These are phyloP conservation scores for Xylaria curta DNA, from an alignment of 495 filamentous ascomycete genomes.

Conservation along the genomic window DNA sequence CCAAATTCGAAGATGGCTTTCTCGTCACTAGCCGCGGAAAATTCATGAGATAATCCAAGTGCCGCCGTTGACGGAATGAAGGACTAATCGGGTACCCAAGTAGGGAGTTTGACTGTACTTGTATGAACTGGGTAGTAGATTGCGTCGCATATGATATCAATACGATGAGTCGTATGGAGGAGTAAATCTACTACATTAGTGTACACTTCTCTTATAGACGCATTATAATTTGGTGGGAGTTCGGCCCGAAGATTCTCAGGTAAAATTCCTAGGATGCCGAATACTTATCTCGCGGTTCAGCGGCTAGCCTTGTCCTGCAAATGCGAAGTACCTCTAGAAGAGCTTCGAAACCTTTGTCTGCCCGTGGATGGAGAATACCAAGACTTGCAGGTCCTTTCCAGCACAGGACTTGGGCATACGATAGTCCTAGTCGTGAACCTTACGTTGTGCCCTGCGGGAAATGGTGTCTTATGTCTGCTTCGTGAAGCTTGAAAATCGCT, in stretches of 20 bases:
- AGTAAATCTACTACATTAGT: constrained; percentile 22
- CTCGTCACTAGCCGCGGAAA: not conserved
- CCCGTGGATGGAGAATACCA: not conserved
- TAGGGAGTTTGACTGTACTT: constrained; percentile 43
- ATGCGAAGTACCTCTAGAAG: not conserved
- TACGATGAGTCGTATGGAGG: constrained; percentile 34
- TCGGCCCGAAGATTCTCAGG: not conserved
- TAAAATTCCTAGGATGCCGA: not conserved
- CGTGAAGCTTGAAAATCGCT: not conserved
- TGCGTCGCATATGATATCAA: constrained; percentile 66
- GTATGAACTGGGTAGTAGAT: constrained; percentile 70
- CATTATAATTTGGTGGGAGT: not conserved
- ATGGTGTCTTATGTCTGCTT: not conserved
- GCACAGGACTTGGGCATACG: not conserved
- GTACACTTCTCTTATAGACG: constrained; percentile 5
- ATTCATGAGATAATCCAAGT: not conserved
- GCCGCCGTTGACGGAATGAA: constrained; percentile 14
- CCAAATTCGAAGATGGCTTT: not conserved
- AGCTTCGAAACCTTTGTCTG: not conserved
- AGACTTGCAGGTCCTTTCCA: not conserved
- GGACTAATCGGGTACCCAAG: constrained; percentile 45
- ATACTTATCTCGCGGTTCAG: not conserved
- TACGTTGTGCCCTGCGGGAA: not conserved
- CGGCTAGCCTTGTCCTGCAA: not conserved
- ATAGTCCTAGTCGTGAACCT: not conserved